A percentile compares a stretch with the other conserved stretches of the same genome.
Conservation (phyloP, 1,284 basidiomycete genomes). For the Cutaneotrichosporon cyanovorans region DNA sequence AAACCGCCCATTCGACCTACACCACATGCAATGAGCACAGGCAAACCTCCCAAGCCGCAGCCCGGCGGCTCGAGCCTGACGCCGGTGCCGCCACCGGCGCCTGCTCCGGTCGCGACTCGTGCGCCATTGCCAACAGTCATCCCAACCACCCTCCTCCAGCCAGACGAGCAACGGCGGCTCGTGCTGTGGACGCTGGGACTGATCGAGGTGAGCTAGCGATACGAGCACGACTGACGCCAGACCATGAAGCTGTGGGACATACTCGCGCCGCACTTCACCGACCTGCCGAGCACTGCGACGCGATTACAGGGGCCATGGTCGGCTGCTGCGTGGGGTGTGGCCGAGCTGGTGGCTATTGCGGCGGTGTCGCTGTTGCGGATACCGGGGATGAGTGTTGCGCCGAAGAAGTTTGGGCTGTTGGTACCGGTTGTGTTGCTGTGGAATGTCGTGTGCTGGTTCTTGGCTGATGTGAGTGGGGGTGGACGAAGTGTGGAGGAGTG, state of each 20-base stretch:
- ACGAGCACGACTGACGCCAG: conserved; percentile 19
- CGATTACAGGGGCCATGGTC: conserved; percentile 26
- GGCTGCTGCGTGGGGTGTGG: conserved; percentile 25
- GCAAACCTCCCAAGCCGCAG: no score
- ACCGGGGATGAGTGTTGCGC: conserved; percentile 32
- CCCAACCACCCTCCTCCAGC: conserved; percentile 32
- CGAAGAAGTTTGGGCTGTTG: conserved; percentile 17
- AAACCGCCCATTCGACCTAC: no score
- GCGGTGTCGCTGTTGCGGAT: conserved; percentile 29
- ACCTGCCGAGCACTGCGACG: conserved; percentile 32
- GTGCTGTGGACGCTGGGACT: conserved; percentile 34
- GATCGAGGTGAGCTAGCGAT: conserved; percentile 38
- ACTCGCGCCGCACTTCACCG: conserved; percentile 28
- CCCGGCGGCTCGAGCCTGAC: not conserved
- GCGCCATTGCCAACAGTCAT: conserved; percentile 32
- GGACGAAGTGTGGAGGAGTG: not conserved
- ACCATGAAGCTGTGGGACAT: conserved; percentile 43
- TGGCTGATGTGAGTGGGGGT: conserved; percentile 25
- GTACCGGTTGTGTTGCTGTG: conserved; percentile 13
- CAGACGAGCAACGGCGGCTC: conserved; percentile 37
- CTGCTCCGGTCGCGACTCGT: no score
- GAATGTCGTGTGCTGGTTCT: conserved; percentile 34
- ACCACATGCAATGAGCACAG: no score
- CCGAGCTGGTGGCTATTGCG: conserved; percentile 23
- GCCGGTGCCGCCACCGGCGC: conserved; percentile 17